Base-by-base conservation (phyloP, 176 grass and related monocot species). In the Aegilops longissima region DNA sequence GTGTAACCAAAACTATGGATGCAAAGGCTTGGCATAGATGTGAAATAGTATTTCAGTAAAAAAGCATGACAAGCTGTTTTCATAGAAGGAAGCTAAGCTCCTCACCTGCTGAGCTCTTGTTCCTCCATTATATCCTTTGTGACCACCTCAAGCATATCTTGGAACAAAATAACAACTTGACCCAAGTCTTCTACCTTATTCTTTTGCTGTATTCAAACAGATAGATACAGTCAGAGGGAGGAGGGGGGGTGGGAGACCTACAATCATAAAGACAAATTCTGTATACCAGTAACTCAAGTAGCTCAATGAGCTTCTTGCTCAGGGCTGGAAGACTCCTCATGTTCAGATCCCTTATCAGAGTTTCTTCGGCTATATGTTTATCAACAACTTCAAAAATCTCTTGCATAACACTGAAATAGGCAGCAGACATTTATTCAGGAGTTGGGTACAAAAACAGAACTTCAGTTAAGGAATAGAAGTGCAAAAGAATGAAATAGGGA, bases 61-160 rank as follows among this genome's bases (percentile, higher is more conserved):
- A 59, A 59, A 59, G 2, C 8, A 54, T 44, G 40, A 1, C 31
- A 80, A 59, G 61, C 20, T 73, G 59, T 25, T 44, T 34, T 20
- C 20, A 87, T n/a, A 87, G 54, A 85, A 85, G 39, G 21, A 58
- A 70, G 59, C 30, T 85, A 88, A 75, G 31, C 31, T 69, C 31
- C 88, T 89, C 87, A 99, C 97, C 88, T 80, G 77, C 76, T 21
- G 3, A 93, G 83, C 68, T 94, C 97, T 24, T 93, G 79, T 62
- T 96, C 97, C 69, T 95, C 93, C 90, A 99, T 94, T 83, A 99
- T 96, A 93, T 94, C 97, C 78, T 92, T 93, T 78, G 94, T 98
- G 34, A 98, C 92, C 71, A 98, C 97, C 89, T 98, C 97, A 91
- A 91, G 94, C 97, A 99, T 99, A 89, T 99, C 97, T 91, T 96